A percentile compares a stretch with the other conserved stretches of the same genome.
These are phyloP conservation scores for Desmodesmus armatus DNA, from an alignment of 139 green algal species.

Conservation along the genomic window DNA sequence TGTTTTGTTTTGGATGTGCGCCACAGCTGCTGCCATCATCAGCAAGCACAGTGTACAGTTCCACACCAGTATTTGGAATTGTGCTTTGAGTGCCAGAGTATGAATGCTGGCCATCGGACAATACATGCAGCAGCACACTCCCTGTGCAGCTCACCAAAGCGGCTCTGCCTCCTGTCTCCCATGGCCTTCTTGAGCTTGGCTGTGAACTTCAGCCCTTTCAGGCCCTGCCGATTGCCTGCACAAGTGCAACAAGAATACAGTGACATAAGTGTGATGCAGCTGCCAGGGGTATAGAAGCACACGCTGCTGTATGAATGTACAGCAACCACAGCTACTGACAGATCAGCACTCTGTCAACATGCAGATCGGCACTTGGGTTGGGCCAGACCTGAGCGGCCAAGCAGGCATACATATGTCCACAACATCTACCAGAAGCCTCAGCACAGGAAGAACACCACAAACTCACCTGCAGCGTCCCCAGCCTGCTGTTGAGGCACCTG, in stretches of 20 bases:
- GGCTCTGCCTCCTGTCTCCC: not conserved
- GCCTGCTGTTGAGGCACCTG: not conserved
- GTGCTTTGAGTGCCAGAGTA: not conserved
- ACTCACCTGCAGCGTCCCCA: not conserved
- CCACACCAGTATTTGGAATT: too few relatives aligned
- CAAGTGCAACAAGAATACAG: too few relatives aligned
- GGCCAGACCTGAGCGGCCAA: too few relatives aligned
- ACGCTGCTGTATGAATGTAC: not conserved
- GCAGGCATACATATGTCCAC: too few relatives aligned
- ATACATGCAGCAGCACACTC: not conserved
- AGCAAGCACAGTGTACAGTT: not conserved
- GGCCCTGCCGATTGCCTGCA: not conserved
- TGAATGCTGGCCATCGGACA: not conserved
- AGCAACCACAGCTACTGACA: too few relatives aligned
- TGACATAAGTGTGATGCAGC: too few relatives aligned
- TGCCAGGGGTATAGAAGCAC: not conserved
- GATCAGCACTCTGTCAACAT: too few relatives aligned
- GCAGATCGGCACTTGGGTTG: too few relatives aligned
- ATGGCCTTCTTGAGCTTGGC: conserved; percentile 34
- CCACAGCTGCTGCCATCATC: not conserved
- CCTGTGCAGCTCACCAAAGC: not conserved
- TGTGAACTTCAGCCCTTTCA: conserved; percentile 14
- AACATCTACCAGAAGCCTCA: too few relatives aligned
- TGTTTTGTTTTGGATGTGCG: not conserved
- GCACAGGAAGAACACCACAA: too few relatives aligned